Evolutionary conservation across 2,329 filamentous ascomycete genomes (phyloP).

Genomic region (Fusarium torulosum): DNA sequence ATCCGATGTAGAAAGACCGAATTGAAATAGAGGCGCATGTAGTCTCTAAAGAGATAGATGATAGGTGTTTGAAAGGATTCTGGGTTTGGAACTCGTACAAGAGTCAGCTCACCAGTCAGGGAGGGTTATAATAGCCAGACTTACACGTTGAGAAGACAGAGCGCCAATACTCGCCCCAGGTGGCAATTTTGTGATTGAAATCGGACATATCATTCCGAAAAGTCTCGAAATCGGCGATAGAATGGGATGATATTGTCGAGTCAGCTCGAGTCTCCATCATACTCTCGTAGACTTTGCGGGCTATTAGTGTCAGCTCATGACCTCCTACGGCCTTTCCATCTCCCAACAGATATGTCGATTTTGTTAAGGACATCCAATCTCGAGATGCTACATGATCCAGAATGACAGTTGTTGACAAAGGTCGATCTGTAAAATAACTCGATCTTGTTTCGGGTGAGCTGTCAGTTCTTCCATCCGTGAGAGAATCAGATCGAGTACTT

Average conservation of each 20-base stretch:
- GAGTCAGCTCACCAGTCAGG: not conserved
- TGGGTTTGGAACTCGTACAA: not conserved
- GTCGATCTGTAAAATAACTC: not conserved
- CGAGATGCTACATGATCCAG: not conserved
- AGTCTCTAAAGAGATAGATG: not conserved
- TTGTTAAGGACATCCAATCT: not conserved
- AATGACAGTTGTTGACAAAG: fast-evolving
- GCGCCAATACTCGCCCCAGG: conserved; percentile 2
- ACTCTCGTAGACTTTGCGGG: not conserved
- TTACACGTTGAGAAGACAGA: not conserved
- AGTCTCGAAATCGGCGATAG: fast-evolving
- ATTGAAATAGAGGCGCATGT: conserved; percentile 4
- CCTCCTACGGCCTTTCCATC: not conserved
- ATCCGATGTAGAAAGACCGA: not conserved
- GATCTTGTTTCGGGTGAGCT: not conserved
- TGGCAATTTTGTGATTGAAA: not conserved
- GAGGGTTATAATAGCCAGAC: fast-evolving
- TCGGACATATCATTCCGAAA: not conserved
- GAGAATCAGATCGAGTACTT: not conserved
- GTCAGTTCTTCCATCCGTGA: fast-evolving
- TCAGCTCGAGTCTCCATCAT: no score
- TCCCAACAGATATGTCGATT: not conserved
- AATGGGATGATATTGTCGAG: fast-evolving
- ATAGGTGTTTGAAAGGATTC: not conserved
- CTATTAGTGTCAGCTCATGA: not conserved